phyloP scores from a whole-genome alignment of 192 early-diverging fungal genomes.

The Pilaira anomala region DNA sequence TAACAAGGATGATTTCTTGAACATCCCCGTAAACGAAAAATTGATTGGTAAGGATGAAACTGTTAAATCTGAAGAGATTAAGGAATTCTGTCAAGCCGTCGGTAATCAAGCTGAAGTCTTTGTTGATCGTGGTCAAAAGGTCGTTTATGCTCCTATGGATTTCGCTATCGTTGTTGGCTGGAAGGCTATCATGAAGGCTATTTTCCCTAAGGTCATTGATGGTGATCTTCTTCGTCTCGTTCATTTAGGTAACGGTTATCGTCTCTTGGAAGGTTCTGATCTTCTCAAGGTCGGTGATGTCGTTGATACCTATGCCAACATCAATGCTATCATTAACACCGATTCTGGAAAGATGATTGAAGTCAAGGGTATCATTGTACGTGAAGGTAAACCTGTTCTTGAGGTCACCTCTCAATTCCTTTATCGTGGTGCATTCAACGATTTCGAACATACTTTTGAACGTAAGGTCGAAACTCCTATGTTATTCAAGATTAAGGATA shows the following conservation, averaged over 20 bases:
- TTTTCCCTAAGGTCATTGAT: constrained; percentile 90
- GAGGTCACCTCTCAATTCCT: constrained; percentile 90
- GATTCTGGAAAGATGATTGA: constrained; percentile 91
- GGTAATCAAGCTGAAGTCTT: constrained; percentile 70
- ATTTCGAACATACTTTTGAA: constrained; percentile 88
- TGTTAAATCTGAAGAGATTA: constrained; percentile 60
- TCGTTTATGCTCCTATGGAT: constrained; percentile 82
- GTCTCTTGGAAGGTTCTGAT: constrained; percentile 70
- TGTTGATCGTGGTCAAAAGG: constrained; percentile 69
- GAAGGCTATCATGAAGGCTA: constrained; percentile 87
- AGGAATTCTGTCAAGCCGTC: constrained; percentile 73
- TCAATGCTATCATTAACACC: constrained; percentile 84
- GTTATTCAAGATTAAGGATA: constrained; percentile 61
- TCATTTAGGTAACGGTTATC: constrained; percentile 93
- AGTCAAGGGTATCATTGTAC: constrained; percentile 78
- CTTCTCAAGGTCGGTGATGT: constrained; percentile 77
- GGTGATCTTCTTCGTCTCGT: constrained; percentile 90
- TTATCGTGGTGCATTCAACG: constrained; percentile 86
- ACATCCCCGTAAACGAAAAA: constrained; percentile 58
- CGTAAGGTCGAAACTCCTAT: constrained; percentile 79
- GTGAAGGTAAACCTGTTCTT: constrained; percentile 71
- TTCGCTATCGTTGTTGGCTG: constrained; percentile 92
- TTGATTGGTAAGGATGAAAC: constrained; percentile 61
- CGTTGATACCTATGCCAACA: constrained; percentile 77
- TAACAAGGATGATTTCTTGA: constrained; percentile 45